These are phyloP conservation scores for Geotrichum restrictum DNA, from an alignment of 1,139 yeast genomes.

Conservation along the genomic window DNA sequence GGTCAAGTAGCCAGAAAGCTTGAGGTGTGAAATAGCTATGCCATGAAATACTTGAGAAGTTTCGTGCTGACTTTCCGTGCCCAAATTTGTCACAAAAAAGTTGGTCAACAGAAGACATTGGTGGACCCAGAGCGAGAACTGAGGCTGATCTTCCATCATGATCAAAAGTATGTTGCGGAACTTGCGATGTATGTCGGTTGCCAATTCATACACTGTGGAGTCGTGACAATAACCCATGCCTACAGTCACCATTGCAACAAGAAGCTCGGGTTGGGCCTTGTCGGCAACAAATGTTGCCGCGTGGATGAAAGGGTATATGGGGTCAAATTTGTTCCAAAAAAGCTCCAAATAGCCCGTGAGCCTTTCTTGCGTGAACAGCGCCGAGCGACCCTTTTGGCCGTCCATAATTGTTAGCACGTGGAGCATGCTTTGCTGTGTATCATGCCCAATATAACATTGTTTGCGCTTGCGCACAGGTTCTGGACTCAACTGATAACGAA, in stretches of 20 bases:
- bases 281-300: conserved; percentile 37
- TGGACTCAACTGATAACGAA: background rate
- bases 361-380: conserved; percentile 23
- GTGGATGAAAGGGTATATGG: conserved; percentile 40
- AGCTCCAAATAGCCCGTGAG: conserved; percentile 29
- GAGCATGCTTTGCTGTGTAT: conserved; percentile 20
- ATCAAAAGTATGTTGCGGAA: conserved; percentile 30
- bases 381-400: conserved; percentile 20
- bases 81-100: conserved; percentile 34
- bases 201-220: conserved; percentile 29
- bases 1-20: conserved; percentile 35
- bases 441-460: conserved; percentile 1
- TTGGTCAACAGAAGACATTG: conserved; percentile 32
- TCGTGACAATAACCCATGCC: conserved; percentile 38
- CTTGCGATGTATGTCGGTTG: conserved; percentile 29
- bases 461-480: background rate
- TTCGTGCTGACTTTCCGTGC: conserved; percentile 32
- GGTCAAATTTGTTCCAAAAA: conserved; percentile 38
- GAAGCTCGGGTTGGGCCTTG: conserved; percentile 30
- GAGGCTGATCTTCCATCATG: conserved; percentile 31
- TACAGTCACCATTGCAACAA: conserved; percentile 37
- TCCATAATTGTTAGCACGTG: conserved; percentile 24
- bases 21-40: conserved; percentile 34
- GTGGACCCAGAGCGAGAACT: conserved; percentile 32
- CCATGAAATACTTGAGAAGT: conserved; percentile 38